Conservation (phyloP, 2,329 filamentous ascomycete species). For the Penicillium hesseltinei region DNA sequence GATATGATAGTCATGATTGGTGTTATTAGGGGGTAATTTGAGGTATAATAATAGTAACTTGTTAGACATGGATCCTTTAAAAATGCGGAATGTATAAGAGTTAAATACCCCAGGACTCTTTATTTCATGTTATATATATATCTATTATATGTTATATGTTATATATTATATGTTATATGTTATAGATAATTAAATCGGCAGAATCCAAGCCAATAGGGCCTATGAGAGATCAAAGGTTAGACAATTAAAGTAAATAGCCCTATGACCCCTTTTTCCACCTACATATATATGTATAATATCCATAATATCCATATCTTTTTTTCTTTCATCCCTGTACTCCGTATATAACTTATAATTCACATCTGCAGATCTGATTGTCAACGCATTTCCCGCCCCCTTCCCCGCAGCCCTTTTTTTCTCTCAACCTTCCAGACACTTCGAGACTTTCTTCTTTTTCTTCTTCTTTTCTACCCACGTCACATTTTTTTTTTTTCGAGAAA, state of each 20-base stretch:
- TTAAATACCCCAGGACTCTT: not conserved
- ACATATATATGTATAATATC: not conserved
- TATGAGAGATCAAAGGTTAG: not conserved
- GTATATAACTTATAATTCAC: not conserved
- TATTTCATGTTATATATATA: not conserved
- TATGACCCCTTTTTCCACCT: constrained; percentile 1
- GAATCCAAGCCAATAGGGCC: not conserved
- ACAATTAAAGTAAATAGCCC: not conserved
- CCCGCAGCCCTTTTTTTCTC: constrained; percentile 15
- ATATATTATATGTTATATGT: not conserved
- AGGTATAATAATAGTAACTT: not conserved
- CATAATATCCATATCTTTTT: not conserved
- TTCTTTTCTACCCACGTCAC: not conserved
- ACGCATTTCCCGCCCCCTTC: constrained; percentile 13
- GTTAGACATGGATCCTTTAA: no score
- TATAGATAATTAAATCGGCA: not conserved
- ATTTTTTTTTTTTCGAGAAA: not conserved
- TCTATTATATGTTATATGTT: no score
- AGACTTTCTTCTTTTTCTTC: constrained; percentile 6
- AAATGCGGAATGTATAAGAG: no score
- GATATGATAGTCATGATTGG: not conserved
- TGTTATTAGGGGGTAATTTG: not conserved
- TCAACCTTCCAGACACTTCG: constrained; percentile 1
- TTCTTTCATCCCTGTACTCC: not conserved
- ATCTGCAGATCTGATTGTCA: constrained; percentile 9